These are phyloP conservation scores for Sphaerosporella brunnea DNA, from an alignment of 495 filamentous ascomycete genomes.

Conservation along the genomic window DNA sequence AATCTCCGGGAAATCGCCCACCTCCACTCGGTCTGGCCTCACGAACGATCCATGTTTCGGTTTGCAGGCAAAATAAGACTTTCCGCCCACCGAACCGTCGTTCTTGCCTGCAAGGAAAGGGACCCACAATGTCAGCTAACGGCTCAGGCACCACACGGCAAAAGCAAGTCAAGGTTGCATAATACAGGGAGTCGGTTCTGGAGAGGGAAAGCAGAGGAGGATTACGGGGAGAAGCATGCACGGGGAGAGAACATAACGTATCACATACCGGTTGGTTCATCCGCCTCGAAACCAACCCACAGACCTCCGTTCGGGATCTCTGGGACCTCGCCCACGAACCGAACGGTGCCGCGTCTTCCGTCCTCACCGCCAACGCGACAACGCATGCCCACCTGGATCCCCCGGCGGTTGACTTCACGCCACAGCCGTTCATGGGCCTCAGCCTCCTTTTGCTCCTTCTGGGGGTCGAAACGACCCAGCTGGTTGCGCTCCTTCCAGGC, in stretches of 20 bases:
- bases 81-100: not conserved
- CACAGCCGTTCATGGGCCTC: conserved; percentile 49
- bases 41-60: conserved; percentile 72
- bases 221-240: too few species aligned
- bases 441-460: conserved; percentile 50
- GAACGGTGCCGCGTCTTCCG: conserved; percentile 57
- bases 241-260: too few species aligned
- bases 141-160: too few species aligned
- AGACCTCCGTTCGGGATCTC: conserved; percentile 61
- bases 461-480: conserved; percentile 84
- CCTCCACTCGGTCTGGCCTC: conserved; percentile 71
- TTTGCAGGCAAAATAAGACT: conserved; percentile 4
- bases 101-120: conserved; percentile 26
- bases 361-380: conserved; percentile 48
- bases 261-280: conserved; percentile 23
- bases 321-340: conserved; percentile 63
- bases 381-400: conserved; percentile 46
- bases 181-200: too few species aligned
- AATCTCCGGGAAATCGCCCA: conserved; percentile 64
- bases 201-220: too few species aligned
- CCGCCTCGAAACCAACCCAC: conserved; percentile 55
- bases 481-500: conserved; percentile 87
- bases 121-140: too few species aligned
- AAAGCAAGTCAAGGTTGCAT: too few species aligned
- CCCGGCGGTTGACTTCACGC: conserved; percentile 45